phyloP scores from a whole-genome alignment of 164 flowering plant genomes.

The grape (Vitis vinifera) region ASM3070453v1 NC_081817.1:945501-946000 shows the following conservation, averaged over 20 bases:
- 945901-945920: not conserved
- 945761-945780: conserved; percentile 65
- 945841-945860: conserved; percentile 1
- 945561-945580: conserved; percentile 54
- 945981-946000: conserved; percentile 64
- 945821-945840: conserved; percentile 16
- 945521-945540: conserved; percentile 56
- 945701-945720: conserved; percentile 68
- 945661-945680: conserved; percentile 68
- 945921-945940: not conserved
- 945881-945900: not conserved
- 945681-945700: conserved; percentile 79
- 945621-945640: conserved; percentile 83
- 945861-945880: conserved; percentile 10
- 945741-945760: conserved; percentile 72
- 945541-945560: conserved; percentile 60
- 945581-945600: conserved; percentile 55
- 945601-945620: conserved; percentile 79
- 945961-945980: conserved; percentile 55
- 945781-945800: conserved; percentile 73
- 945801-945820: conserved; percentile 44
- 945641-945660: conserved; percentile 89
- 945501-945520: conserved; percentile 49
- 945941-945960: conserved; percentile 62
- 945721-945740: conserved; percentile 39